Evolutionary conservation across 192 early-diverging fungal species (phyloP), one percentile per base, ranked within the genome.

Genomic region (Coemansia sp.): DNA sequence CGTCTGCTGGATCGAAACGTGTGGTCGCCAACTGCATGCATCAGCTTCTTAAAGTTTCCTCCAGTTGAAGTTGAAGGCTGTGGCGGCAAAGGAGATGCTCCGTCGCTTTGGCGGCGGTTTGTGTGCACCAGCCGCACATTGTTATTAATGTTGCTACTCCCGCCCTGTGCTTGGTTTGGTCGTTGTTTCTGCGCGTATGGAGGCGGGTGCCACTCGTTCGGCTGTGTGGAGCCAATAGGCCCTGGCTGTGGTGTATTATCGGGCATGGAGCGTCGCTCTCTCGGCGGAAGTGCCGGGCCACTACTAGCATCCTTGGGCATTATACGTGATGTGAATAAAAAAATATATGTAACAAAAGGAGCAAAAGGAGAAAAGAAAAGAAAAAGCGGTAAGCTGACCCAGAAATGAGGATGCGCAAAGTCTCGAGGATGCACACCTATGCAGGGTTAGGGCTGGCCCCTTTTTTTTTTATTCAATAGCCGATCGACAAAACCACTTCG

Each of bases 401-500:
- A 55, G 55, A 32, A 37, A 37, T 37, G 35, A 8, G 35, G 35
- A 37, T 37, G 35, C 7, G 35, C 35, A 37, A 37, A 37, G 35
- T 7, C 35, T 37, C 9, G 35, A 26, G 26, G 26, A 1, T 26
- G 26, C 26, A 26, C 26, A 26, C 26, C 35, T 8, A 37, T 37
- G 35, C 35, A 37, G 8, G 26, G 26, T 26, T 26, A 26, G 35
- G 35, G 35, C 6, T 37, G 8, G 35, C 35, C 35, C 35, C 26
- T 26, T 26, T 26, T 26, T 26, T 26, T 26, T 26, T 26, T 26
- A 7, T 9, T 55, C 46, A 82, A 33, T 77, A 83, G 8, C 7
- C n/a, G 38, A 83, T 69, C 14, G 69, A 53, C 37, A 67, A 66
- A 44, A 64, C 80, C 37, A 32, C 37, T 16, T 46, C 28, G 57